A percentile compares a stretch with the other conserved stretches of the same genome.
Conservation (phyloP, 2,329 filamentous ascomycete genomes). For the Aspergillus tamarii region DNA sequence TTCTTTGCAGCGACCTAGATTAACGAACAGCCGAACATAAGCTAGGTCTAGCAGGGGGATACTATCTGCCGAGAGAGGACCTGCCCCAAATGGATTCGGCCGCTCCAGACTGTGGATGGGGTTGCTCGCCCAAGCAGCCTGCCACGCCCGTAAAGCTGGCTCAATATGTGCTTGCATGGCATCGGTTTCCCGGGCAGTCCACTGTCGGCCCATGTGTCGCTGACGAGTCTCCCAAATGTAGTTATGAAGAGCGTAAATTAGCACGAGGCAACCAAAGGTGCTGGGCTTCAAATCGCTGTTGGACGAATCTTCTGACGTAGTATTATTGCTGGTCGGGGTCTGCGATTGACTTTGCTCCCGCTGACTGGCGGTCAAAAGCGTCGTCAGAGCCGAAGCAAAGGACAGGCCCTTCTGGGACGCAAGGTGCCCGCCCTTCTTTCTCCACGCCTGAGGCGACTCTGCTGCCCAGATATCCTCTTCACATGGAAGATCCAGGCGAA, state of each 20-base stretch:
- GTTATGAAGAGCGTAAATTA: constrained; percentile 95
- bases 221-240: constrained; percentile 98
- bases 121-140: constrained; percentile 86
- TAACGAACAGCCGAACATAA: constrained; percentile 89
- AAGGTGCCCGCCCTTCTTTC: constrained; percentile 72
- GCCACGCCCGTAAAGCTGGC: constrained; percentile 91
- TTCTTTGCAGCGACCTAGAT: constrained; percentile 88
- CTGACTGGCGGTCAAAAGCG: constrained; percentile 77
- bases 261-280: constrained; percentile 85
- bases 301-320: constrained; percentile 54
- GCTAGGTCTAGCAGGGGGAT: constrained; percentile 90
- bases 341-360: constrained; percentile 53
- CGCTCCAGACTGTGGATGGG: constrained; percentile 81
- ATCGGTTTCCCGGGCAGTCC: constrained; percentile 90
- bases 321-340: constrained; percentile 51
- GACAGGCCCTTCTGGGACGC: constrained; percentile 72
- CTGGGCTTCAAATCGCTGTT: constrained; percentile 75
- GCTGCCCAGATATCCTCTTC: constrained; percentile 90
- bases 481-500: constrained; percentile 84
- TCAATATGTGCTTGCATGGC: constrained; percentile 96
- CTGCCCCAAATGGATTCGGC: constrained; percentile 79
- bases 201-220: constrained; percentile 81
- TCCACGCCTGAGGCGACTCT: constrained; percentile 80
- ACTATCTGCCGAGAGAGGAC: constrained; percentile 84
- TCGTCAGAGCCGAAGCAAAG: constrained; percentile 81